These are phyloP conservation scores for Cicer bijugum DNA, from an alignment of 306 rosid species.

Conservation along the genomic window DNA sequence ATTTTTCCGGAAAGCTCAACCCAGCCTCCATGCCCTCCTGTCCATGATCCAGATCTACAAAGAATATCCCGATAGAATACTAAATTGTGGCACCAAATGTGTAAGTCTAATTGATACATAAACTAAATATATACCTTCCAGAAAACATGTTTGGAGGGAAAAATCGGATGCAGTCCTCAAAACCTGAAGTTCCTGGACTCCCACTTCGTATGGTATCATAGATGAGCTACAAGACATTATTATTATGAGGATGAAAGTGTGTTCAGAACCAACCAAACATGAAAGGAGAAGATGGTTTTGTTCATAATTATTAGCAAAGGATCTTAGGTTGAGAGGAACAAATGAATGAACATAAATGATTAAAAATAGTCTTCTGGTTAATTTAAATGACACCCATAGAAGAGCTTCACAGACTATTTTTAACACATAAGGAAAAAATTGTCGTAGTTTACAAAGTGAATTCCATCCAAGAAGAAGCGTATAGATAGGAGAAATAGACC, in stretches of 20 bases:
- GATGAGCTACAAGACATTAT: slow-evolving; percentile 72
- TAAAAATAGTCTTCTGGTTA: slow-evolving; percentile 9
- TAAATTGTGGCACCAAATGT: slow-evolving; percentile 34
- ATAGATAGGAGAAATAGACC: slow-evolving; percentile 22
- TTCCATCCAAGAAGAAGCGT: not conserved
- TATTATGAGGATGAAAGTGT: slow-evolving; percentile 42
- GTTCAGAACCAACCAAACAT: slow-evolving; percentile 23
- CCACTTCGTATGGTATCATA: slow-evolving; percentile 83
- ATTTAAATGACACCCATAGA: slow-evolving; percentile 10
- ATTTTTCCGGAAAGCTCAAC: slow-evolving; percentile 96
- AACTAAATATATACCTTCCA: slow-evolving; percentile 67
- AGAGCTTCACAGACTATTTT: slow-evolving; percentile 26
- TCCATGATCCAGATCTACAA: slow-evolving; percentile 87
- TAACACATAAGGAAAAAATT: slow-evolving; percentile 14
- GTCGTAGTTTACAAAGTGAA: slow-evolving; percentile 29
- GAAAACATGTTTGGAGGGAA: slow-evolving; percentile 92
- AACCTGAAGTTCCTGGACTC: slow-evolving; percentile 91
- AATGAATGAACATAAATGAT: slow-evolving; percentile 20
- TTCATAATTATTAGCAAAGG: slow-evolving; percentile 9
- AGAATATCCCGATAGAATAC: slow-evolving; percentile 36
- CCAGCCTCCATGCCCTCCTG: slow-evolving; percentile 94
- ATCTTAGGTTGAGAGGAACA: slow-evolving; percentile 23
- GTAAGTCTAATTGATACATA: not conserved
- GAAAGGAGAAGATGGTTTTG: slow-evolving; percentile 39
- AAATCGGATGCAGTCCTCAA: slow-evolving; percentile 90